Conservation (phyloP, 805 yeast genomes). For the Ogataea nakhonphanomensis region DNA sequence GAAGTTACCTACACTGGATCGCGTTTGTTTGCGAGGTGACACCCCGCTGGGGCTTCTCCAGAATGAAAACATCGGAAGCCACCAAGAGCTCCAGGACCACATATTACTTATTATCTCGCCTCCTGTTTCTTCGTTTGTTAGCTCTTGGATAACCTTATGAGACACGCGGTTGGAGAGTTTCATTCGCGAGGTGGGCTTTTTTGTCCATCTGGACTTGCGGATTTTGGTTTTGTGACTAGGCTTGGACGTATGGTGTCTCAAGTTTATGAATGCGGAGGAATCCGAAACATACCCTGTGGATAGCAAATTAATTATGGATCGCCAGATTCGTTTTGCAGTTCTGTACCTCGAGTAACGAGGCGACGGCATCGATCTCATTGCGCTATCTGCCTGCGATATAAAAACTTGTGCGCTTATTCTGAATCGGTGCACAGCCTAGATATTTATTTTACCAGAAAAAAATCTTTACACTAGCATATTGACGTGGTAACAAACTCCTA, state of each 20-base stretch:
- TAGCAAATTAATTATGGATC: conserved; percentile 30
- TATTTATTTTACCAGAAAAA: neutral
- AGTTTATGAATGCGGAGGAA: conserved; percentile 28
- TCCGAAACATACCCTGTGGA: conserved; percentile 36
- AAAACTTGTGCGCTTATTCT: conserved; percentile 11
- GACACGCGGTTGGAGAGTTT: conserved; percentile 24
- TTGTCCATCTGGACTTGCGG: conserved; percentile 31
- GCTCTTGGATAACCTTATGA: conserved; percentile 22
- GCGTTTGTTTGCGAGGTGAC: conserved; percentile 4
- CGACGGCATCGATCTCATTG: conserved; percentile 35
- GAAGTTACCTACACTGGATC: conserved; percentile 15
- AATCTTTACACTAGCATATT: conserved; percentile 7
- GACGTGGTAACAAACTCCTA: conserved; percentile 12
- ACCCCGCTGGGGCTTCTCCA: conserved; percentile 15
- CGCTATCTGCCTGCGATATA: conserved; percentile 7
- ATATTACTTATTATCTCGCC: conserved; percentile 17
- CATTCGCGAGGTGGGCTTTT: conserved; percentile 29
- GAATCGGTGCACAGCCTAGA: conserved; percentile 9
- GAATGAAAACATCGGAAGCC: conserved; percentile 17
- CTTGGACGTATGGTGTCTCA: conserved; percentile 20
- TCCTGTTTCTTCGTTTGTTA: conserved; percentile 19
- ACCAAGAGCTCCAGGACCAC: conserved; percentile 20
- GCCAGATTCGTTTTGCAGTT: conserved; percentile 31
- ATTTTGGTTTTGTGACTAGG: conserved; percentile 28
- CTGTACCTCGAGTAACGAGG: conserved; percentile 35